Evolutionary conservation across 805 yeast species (phyloP).

Genomic region (Yamadazyma sp.): DNA sequence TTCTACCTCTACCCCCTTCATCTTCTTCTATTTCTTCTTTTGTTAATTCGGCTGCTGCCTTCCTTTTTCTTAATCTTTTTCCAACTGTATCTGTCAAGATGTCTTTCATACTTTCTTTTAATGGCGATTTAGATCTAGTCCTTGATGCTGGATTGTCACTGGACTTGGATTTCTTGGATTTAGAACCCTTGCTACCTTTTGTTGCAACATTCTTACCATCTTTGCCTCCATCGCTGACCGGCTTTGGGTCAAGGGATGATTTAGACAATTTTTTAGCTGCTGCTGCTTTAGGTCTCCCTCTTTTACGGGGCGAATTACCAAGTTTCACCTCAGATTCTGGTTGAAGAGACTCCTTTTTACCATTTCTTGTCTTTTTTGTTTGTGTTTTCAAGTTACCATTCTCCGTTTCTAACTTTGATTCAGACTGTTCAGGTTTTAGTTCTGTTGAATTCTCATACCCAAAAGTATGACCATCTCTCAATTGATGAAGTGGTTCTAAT

Average conservation of each 20-base stretch:
- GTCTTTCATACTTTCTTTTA: slow-evolving; percentile 23
- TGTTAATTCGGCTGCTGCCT: not conserved
- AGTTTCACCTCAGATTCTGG: not conserved
- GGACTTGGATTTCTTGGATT: no score
- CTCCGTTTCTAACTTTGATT: not conserved
- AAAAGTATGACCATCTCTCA: slow-evolving; percentile 24
- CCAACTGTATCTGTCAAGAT: slow-evolving; percentile 13
- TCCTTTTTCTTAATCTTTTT: slow-evolving; percentile 9
- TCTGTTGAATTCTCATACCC: slow-evolving; percentile 11
- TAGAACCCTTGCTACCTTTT: no score
- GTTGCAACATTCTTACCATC: no score
- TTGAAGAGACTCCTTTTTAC: no score
- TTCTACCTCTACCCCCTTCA: slow-evolving; percentile 16
- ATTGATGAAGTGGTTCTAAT: slow-evolving; percentile 21
- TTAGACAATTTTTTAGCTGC: slow-evolving; percentile 5
- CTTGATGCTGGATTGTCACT: slow-evolving; percentile 27
- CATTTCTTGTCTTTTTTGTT: not conserved
- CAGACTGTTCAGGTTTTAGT: not conserved
- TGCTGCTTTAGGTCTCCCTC: not conserved
- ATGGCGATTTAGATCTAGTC: slow-evolving; percentile 35
- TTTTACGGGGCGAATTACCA: slow-evolving; percentile 3
- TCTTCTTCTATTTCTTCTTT: slow-evolving; percentile 7
- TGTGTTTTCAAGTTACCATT: not conserved
- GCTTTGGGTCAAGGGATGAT: slow-evolving; percentile 2
- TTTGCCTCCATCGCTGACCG: no score